Percentiles rank a stretch among this genome's conserved stretches.
Conservation (phyloP, 129 eudicot genomes). For the Flaveria robusta region DNA sequence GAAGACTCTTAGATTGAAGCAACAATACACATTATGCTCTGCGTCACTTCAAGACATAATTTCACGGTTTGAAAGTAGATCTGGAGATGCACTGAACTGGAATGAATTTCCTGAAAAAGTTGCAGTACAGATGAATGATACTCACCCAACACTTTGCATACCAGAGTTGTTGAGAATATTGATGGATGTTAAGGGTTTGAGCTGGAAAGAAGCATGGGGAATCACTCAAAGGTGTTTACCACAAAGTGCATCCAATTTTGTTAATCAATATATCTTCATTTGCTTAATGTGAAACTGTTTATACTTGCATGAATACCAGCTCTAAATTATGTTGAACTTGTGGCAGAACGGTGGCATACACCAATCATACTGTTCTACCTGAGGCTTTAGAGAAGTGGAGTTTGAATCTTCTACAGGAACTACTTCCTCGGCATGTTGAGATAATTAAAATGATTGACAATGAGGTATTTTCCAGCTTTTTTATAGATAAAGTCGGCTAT, state of each 20-base stretch:
- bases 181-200: slow-evolving; percentile 69
- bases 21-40: slow-evolving; percentile 77
- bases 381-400: slow-evolving; percentile 97
- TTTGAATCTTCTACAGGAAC: slow-evolving; percentile 58
- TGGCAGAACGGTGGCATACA: slow-evolving; percentile 82
- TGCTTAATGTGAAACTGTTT: background rate
- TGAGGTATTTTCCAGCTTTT: slow-evolving; percentile 43
- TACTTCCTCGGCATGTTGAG: slow-evolving; percentile 93
- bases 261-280: background rate
- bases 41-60: slow-evolving; percentile 89
- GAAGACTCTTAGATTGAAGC: slow-evolving; percentile 79
- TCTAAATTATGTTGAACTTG: slow-evolving; percentile 11
- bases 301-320: background rate
- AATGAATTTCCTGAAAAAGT: slow-evolving; percentile 64
- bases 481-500: background rate
- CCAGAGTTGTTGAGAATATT: slow-evolving; percentile 80
- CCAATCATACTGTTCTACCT: slow-evolving; percentile 91
- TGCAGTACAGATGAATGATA: slow-evolving; percentile 93
- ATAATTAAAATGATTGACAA: slow-evolving; percentile 67
- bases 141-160: slow-evolving; percentile 89
- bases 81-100: slow-evolving; percentile 57
- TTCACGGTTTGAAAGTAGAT: slow-evolving; percentile 64
- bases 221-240: slow-evolving; percentile 64
- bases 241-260: slow-evolving; percentile 5
- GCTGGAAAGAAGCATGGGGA: slow-evolving; percentile 89